Evolutionary conservation across 176 grass and related monocot species (phyloP), one percentile per base, ranked within the genome.

Genomic region (Musa beccarii): DNA sequence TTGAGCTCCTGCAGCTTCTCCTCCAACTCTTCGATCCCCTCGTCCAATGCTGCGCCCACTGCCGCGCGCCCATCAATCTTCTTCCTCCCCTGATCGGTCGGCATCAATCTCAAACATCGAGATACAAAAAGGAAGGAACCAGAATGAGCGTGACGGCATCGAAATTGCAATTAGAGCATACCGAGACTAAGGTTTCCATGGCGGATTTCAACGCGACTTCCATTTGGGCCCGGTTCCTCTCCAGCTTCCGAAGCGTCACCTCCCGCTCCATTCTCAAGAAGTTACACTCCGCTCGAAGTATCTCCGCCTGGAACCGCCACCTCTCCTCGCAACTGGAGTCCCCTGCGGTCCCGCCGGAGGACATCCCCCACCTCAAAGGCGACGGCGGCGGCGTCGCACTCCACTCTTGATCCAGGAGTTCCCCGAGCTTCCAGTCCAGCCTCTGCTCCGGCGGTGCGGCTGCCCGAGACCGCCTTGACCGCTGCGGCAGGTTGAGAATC

Each of bases 261-360:
- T 89, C 89, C 11, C 92, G 87, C 59, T 96, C 92, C 89, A 96
- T 89, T 26, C 92, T 81, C 28, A 96, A 83, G 81, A 96, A 96
- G 84, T 92, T 96, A 78, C 92, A 96, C 85, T 96, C 89, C 65
- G 89, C 89, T 26, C 89, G 87, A 69, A 96, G 89, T 78, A 96
- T 96, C 85, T 96, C 92, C 19, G 92, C 92, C 80, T 96, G 89
- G 85, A 96, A 96, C 73, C 79, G 79, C 92, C 92, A 96, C 75
- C 86, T 85, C 84, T 89, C 92, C 84, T 96, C 81, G 64, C 63
- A 75, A n/a, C 80, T 75, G 43, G 72, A 55, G 28, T 54, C 72
- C 15, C 22, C 21, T 73, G 16, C 52, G 0, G 51, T 25, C n/a
- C 24, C 23, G 8, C 12, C 82, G 1, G 61, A 23, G 23, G 73